These are phyloP conservation scores for Cryoendolithus antarcticus DNA, from an alignment of 2,329 filamentous ascomycete genomes.

Conservation along the genomic window DNA sequence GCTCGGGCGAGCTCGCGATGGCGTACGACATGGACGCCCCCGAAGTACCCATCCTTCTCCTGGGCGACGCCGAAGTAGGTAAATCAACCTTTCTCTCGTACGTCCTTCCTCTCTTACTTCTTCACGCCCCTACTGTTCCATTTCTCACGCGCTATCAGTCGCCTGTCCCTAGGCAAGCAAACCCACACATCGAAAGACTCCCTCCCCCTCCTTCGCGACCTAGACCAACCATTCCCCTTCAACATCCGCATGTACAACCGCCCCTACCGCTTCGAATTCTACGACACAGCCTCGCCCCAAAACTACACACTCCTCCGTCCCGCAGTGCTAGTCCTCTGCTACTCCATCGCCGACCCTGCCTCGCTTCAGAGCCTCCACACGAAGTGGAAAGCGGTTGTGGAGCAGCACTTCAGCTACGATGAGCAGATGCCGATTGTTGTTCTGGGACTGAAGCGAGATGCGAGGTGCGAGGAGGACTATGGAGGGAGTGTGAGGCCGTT, in stretches of 20 bases:
- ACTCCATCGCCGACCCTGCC: constrained; percentile 42
- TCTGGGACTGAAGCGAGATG: constrained; percentile 46
- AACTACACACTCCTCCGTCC: constrained; percentile 44
- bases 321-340: constrained; percentile 45
- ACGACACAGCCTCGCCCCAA: constrained; percentile 45
- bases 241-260: constrained; percentile 45
- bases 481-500: constrained; percentile 13
- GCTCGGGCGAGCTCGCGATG: no score
- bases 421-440: constrained; percentile 46
- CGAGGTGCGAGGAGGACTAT: constrained; percentile 36
- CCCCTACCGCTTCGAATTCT: constrained; percentile 42
- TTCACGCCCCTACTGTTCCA: constrained; percentile 6
- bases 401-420: constrained; percentile 40
- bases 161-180: constrained; percentile 15
- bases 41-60: constrained; percentile 39
- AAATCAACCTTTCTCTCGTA: constrained; percentile 53
- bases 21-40: constrained; percentile 12
- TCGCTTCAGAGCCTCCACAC: constrained; percentile 37
- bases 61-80: constrained; percentile 47
- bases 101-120: constrained; percentile 20
- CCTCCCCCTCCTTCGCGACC: constrained; percentile 37
- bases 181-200: constrained; percentile 19
- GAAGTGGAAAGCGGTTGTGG: constrained; percentile 30
- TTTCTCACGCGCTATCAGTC: constrained; percentile 7
- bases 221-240: constrained; percentile 47